Evolutionary conservation across 2,329 filamentous ascomycete species (phyloP).

Genomic region (Cladophialophora exuberans): DNA sequence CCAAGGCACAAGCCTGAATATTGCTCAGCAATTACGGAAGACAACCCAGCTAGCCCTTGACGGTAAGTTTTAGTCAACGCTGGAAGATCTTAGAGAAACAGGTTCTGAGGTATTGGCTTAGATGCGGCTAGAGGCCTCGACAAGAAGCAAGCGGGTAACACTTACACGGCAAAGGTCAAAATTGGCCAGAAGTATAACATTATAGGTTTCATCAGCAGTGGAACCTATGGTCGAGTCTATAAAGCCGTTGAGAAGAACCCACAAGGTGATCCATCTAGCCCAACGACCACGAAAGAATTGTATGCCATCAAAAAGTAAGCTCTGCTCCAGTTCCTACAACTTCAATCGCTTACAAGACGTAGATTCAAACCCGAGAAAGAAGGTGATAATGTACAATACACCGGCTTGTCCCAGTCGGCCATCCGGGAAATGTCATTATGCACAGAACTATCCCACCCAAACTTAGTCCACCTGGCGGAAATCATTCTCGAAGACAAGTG

Average conservation of each 20-base stretch:
- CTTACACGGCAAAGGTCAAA: conserved; percentile 73
- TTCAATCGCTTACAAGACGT: conserved; percentile 25
- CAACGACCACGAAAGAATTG: conserved; percentile 60
- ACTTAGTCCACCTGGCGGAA: conserved; percentile 88
- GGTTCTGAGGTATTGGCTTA: background rate
- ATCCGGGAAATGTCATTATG: conserved; percentile 97
- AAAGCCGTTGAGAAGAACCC: conserved; percentile 81
- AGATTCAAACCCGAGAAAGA: conserved; percentile 97
- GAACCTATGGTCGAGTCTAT: conserved; percentile 97
- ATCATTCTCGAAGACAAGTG: conserved; percentile 98
- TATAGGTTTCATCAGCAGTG: conserved; percentile 96
- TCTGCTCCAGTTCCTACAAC: background rate
- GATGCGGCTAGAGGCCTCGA: conserved; percentile 14
- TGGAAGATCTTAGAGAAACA: no score
- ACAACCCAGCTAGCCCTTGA: conserved; percentile 24
- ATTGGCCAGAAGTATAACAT: conserved; percentile 91
- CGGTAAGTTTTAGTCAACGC: conserved; percentile 19
- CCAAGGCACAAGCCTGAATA: conserved; percentile 27
- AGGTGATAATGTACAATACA: conserved; percentile 91
- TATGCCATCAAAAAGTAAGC: conserved; percentile 96
- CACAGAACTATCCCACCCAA: conserved; percentile 84
- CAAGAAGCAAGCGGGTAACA: conserved; percentile 49
- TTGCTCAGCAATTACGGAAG: conserved; percentile 31
- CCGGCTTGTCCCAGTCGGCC: conserved; percentile 94
- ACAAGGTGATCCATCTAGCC: conserved; percentile 44